Conservation (phyloP, 345 rosid genomes). For the Balakata baccata region DNA sequence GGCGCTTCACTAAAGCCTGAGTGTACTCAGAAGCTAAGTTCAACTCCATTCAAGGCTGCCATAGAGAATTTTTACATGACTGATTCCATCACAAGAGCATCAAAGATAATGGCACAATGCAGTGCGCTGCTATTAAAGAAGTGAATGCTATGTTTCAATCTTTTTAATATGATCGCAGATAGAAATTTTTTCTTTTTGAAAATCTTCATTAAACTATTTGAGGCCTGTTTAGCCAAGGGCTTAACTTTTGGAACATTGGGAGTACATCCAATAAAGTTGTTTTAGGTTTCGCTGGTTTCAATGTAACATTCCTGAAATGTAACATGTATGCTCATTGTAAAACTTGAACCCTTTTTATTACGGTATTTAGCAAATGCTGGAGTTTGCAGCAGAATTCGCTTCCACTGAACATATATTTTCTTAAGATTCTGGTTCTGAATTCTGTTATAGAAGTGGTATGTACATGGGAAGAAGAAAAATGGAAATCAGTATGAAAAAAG, state of each 20-base stretch:
- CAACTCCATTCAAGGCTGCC: conserved; percentile 49
- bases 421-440: not conserved
- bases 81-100: conserved; percentile 88
- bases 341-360: not conserved
- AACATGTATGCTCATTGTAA: conserved; percentile 13
- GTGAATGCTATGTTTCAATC: conserved; percentile 41
- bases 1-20: conserved; percentile 63
- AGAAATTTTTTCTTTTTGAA: conserved; percentile 1
- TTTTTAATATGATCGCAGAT: conserved; percentile 29
- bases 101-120: conserved; percentile 98
- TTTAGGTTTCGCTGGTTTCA: conserved; percentile 19
- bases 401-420: not conserved
- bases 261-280: conserved; percentile 33
- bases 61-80: conserved; percentile 95
- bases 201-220: conserved; percentile 17
- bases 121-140: conserved; percentile 70
- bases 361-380: not conserved
- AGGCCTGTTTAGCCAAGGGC: conserved; percentile 6
- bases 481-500: not conserved
- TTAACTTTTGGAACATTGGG: conserved; percentile 21
- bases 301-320: conserved; percentile 25
- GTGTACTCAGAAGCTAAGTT: conserved; percentile 41
- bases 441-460: not conserved
- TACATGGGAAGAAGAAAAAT: not conserved
- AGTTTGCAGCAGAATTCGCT: not conserved